phyloP scores from a whole-genome alignment of 257 asterid species.

The Gentiana macrophylla region DNA sequence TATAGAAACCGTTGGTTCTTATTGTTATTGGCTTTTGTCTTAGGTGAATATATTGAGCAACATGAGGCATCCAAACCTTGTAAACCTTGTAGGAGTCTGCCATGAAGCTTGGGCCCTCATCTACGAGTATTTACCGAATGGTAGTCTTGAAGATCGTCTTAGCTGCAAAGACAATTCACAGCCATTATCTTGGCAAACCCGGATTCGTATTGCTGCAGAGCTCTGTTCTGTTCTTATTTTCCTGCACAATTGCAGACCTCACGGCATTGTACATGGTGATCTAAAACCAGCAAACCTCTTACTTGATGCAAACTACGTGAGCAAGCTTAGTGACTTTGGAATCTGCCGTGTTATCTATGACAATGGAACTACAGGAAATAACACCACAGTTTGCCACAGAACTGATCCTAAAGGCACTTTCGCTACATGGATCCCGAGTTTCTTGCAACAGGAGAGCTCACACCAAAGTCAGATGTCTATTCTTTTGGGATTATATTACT shows the following conservation, averaged over 20 bases:
- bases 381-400: conserved; percentile 25
- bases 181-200: conserved; percentile 81
- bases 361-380: conserved; percentile 27
- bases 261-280: conserved; percentile 65
- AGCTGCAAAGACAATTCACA: conserved; percentile 73
- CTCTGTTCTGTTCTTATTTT: conserved; percentile 80
- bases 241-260: conserved; percentile 64
- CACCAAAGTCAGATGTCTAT: conserved; percentile 70
- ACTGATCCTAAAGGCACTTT: conserved; percentile 67
- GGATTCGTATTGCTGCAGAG: conserved; percentile 79
- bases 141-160: conserved; percentile 92
- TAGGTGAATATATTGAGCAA: conserved; percentile 76
- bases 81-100: conserved; percentile 85
- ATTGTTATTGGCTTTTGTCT: conserved; percentile 7
- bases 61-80: conserved; percentile 85
- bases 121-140: conserved; percentile 79
- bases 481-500: conserved; percentile 73
- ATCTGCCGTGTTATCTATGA: conserved; percentile 42
- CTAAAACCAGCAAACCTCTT: conserved; percentile 74
- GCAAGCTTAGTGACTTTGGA: conserved; percentile 85
- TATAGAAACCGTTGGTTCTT: background rate
- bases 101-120: conserved; percentile 70
- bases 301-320: conserved; percentile 59
- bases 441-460: conserved; percentile 68
- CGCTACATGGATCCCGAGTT: conserved; percentile 77